Evolutionary conservation across 2,329 filamentous ascomycete genomes (phyloP), one percentile per base, ranked within the genome.

Genomic region (Aureobasidium subglaciale): DNA sequence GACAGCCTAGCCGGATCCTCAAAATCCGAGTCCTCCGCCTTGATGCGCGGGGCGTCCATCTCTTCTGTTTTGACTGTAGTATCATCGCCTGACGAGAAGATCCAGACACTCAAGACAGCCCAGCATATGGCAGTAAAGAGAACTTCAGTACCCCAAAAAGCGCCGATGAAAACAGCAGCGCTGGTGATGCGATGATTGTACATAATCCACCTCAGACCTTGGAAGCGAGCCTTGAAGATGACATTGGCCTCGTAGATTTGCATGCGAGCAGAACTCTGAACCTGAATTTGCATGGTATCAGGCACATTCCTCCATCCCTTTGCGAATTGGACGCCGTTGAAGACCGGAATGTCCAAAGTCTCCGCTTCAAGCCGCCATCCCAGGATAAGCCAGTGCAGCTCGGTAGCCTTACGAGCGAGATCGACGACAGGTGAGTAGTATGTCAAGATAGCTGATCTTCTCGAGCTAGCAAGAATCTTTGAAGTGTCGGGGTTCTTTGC

Each of bases 191-290:
- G 83, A 72, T 92, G 86, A 59, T 89, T 84, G 64, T 93, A 93
- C 88, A 99, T 95, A 55, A 91, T 64, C 83, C 87, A 93, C 46
- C 81, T 76, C 59, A 96, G 69, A 0, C 92, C 92, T 10, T 80
- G 78, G 60, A 96, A 83, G 53, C 83, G 80, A 4, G 92, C 91
- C 25, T 80, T 83, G 59, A 97, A 82, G 2, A 78, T 79, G 30
- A 95, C 77, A 13, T 72, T 73, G 4, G 82, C 84, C 18, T 75
- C 74, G 68, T 96, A 96, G 5, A 95, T 81, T 68, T 95, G 88
- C 64, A 96, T 78, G 29, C 62, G 60, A 61, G 83, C 78, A 4
- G 80, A 79, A 18, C 84, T 84, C 61, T 90, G 82, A 1, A 95
- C 70, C 64, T 95, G 88, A 0, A 88, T 63, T n/a, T 77, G 71